A percentile compares a stretch with the other conserved stretches of the same genome.
Evolutionary conservation across 345 rosid genomes (phyloP).

Genomic region (Bruguiera parviflora): DNA sequence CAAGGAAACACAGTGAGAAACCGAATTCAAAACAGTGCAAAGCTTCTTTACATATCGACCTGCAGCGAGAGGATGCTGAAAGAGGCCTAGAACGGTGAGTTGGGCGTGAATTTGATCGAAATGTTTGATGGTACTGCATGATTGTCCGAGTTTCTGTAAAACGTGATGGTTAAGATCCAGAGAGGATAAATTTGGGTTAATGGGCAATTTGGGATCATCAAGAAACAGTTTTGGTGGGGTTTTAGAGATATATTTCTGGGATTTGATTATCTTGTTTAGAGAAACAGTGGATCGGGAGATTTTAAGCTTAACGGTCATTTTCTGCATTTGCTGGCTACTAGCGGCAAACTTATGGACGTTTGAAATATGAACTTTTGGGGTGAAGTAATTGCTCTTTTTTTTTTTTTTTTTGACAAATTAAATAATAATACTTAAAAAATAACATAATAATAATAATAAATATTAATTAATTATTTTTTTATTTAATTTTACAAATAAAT

Average conservation of each 20-base stretch:
- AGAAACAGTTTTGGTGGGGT: slow-evolving; percentile 48
- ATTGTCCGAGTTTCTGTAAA: slow-evolving; percentile 33
- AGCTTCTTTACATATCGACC: slow-evolving; percentile 55
- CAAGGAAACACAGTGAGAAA: slow-evolving; percentile 40
- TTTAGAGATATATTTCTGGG: slow-evolving; percentile 42
- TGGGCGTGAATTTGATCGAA: slow-evolving; percentile 50
- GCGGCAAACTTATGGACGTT: too few relatives aligned
- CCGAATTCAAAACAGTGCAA: slow-evolving; percentile 34
- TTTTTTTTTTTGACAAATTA: too few relatives aligned
- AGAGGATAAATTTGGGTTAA: not conserved
- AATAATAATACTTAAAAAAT: too few relatives aligned
- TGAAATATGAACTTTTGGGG: too few relatives aligned
- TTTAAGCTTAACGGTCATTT: slow-evolving; percentile 20
- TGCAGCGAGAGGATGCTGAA: slow-evolving; percentile 47
- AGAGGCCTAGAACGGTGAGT: slow-evolving; percentile 36
- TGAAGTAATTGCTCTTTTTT: too few relatives aligned
- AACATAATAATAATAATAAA: too few relatives aligned
- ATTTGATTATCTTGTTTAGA: slow-evolving; percentile 41
- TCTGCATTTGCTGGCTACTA: not conserved
- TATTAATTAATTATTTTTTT: too few relatives aligned
- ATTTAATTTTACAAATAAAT: too few relatives aligned
- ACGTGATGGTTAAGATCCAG: slow-evolving; percentile 36
- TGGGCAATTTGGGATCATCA: slow-evolving; percentile 18
- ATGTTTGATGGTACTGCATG: slow-evolving; percentile 29
- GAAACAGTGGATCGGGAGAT: slow-evolving; percentile 21